Percentiles rank a stretch among this genome's conserved stretches.
phyloP scores from a whole-genome alignment of 208 protist species.

The Trypanosoma mega region DNA sequence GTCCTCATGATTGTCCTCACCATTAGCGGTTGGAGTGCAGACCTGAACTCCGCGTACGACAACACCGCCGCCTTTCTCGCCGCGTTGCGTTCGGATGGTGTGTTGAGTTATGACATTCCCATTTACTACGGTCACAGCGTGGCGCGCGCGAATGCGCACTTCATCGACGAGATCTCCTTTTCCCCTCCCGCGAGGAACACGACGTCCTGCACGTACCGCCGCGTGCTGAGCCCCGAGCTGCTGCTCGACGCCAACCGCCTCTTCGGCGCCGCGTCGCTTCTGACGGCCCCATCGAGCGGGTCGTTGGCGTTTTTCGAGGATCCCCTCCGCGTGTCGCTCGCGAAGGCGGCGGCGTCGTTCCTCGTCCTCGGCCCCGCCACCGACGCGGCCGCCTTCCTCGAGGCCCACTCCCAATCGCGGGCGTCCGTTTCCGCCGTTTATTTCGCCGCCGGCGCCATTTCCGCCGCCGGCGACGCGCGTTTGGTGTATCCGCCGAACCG shows the following conservation, averaged over 20 bases:
- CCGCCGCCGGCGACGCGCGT: conserved; percentile 32
- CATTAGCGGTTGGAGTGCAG: conserved; percentile 36
- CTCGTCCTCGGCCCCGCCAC: conserved; percentile 62
- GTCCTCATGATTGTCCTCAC: conserved; percentile 65
- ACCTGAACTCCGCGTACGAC: conserved; percentile 30
- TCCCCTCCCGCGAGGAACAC: neutral
- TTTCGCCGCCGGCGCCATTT: conserved; percentile 60
- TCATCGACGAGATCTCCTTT: conserved; percentile 14
- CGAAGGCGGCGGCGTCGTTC: conserved; percentile 32
- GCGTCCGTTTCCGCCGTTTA: conserved; percentile 32
- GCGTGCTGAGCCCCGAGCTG: conserved; percentile 17
- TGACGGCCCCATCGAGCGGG: conserved; percentile 11
- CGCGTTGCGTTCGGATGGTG: conserved; percentile 41
- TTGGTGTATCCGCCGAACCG: conserved; percentile 43
- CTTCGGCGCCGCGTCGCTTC: conserved; percentile 30
- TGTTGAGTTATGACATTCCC: conserved; percentile 28
- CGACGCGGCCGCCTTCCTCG: conserved; percentile 63
- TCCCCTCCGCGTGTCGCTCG: conserved; percentile 31
- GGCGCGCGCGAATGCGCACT: conserved; percentile 25
- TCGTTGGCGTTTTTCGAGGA: conserved; percentile 33
- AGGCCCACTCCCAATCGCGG: conserved; percentile 21
- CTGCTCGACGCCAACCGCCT: conserved; percentile 23
- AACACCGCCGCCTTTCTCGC: conserved; percentile 34
- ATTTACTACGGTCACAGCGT: conserved; percentile 52
- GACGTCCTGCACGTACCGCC: conserved; percentile 28